Evolutionary conservation across 306 rosid genomes (phyloP), one percentile per base, ranked within the genome.

Genomic region (Prunus armeniaca): DNA sequence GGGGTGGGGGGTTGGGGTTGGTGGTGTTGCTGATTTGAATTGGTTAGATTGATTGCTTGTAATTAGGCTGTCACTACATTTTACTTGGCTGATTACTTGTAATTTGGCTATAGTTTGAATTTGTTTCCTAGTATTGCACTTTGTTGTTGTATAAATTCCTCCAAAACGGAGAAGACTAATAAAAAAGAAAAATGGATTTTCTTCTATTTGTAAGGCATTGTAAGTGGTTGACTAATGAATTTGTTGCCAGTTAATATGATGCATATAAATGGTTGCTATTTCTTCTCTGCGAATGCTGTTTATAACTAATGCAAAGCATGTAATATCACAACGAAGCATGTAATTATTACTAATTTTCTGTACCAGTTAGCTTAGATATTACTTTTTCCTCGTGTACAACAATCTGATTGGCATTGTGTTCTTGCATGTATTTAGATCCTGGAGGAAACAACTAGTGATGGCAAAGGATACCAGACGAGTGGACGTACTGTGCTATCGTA

Each of bases 391-490:
- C 46, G 5, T 4, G 1, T 60, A 46, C 43, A 45, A 5, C 64
- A 45, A 9, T 81, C 69, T 81, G 46, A 81, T 65, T 19, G 56
- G 38, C 76, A 32, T 67, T 74, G 78, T 60, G 65, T 73, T 76
- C 66, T 78, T 65, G 68, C 73, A 58, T 78, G 61, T 73, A 58
- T 77, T 47, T 76, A 95, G 99, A 74, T 89, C 96, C 88, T 89
- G 91, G 91, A 86, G 92, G 80, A 95, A 95, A 79, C 97, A 95
- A 73, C 78, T 95, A 78, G 75, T 77, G 74, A 84, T 86, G 19
- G 97, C 96, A 62, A 92, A 87, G 86, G 96, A 89, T 67, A 88
- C 97, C 27, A 90, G 99, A 81, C 94, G 97, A 56, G 99, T 95
- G 22, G 97, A 95, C 79, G 84, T 95, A 79, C 89, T 95, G 32